A percentile compares a stretch with the other conserved stretches of the same genome.
phyloP scores from a whole-genome alignment of 2,329 filamentous ascomycete genomes.

The Sphaerulina musiva region DNA sequence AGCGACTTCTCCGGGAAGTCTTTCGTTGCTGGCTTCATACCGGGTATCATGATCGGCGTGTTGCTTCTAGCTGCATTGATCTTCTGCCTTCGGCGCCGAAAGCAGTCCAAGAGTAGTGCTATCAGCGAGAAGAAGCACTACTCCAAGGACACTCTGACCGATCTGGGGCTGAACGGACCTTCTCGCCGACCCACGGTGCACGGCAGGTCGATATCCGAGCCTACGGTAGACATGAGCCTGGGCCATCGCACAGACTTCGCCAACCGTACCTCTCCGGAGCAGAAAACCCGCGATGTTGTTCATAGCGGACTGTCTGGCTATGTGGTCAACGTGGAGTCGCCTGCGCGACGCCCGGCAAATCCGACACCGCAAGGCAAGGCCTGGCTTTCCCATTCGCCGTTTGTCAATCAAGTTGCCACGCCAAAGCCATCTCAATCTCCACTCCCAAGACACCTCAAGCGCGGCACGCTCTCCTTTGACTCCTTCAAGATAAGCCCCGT shows the following conservation, averaged over 20 bases:
- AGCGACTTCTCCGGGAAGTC: slow-evolving; percentile 28
- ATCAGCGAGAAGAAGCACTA: slow-evolving; percentile 24
- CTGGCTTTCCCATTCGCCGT: slow-evolving; percentile 27
- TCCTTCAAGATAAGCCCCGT: slow-evolving; percentile 29
- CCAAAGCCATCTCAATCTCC: slow-evolving; percentile 25
- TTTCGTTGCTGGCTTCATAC: slow-evolving; percentile 34
- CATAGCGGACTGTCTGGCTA: slow-evolving; percentile 16
- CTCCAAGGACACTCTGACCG: slow-evolving; percentile 26
- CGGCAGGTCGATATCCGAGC: slow-evolving; percentile 33
- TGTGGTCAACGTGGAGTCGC: slow-evolving; percentile 18
- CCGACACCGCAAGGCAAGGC: slow-evolving; percentile 17
- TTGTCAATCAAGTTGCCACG: slow-evolving; percentile 25
- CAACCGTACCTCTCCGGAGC: slow-evolving; percentile 27
- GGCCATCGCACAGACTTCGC: slow-evolving; percentile 33
- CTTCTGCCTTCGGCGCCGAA: slow-evolving; percentile 23
- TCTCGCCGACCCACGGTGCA: slow-evolving; percentile 24
- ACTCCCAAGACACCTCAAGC: slow-evolving; percentile 30
- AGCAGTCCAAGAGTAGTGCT: slow-evolving; percentile 9
- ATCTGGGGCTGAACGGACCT: slow-evolving; percentile 22
- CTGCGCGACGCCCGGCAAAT: slow-evolving; percentile 18
- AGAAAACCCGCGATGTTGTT: slow-evolving; percentile 6
- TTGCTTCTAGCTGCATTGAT: slow-evolving; percentile 25
- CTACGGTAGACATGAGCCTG: slow-evolving; percentile 22
- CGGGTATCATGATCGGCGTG: slow-evolving; percentile 31
- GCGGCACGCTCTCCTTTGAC: slow-evolving; percentile 27